Conservation (phyloP, 345 rosid genomes). For the Adansonia digitata region DNA sequence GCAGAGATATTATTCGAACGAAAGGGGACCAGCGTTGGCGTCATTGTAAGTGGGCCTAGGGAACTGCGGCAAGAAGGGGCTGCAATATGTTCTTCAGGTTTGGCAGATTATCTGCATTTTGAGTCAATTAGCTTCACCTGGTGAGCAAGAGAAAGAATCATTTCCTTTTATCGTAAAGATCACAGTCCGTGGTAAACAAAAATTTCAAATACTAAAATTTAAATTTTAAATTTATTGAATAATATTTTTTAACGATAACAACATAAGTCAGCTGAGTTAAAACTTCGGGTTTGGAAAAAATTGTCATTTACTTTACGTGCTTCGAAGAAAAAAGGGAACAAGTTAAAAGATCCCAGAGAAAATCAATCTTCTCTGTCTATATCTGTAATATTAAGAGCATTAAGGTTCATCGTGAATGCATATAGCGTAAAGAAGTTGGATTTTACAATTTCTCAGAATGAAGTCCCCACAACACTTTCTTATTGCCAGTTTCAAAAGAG, state of each 20-base stretch:
- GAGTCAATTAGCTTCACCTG: conserved; percentile 81
- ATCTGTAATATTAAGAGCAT: background rate
- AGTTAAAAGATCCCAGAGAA: background rate
- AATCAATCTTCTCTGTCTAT: background rate
- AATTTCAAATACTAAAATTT: too few species aligned
- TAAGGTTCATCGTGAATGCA: background rate
- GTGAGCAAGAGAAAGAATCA: conserved; percentile 15
- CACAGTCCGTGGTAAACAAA: conserved; percentile 59
- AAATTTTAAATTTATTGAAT: too few species aligned
- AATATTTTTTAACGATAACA: too few species aligned
- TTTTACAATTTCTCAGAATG: background rate
- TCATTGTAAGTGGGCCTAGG: conserved; percentile 66
- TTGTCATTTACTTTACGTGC: background rate
- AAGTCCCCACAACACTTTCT: background rate
- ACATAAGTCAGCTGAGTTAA: too few species aligned
- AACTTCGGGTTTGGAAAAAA: too few species aligned
- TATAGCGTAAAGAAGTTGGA: background rate
- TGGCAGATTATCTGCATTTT: conserved; percentile 48
- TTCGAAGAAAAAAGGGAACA: too few species aligned
- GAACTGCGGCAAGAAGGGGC: conserved; percentile 72
- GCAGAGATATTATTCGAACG: conserved; percentile 47
- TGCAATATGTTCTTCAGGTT: conserved; percentile 47
- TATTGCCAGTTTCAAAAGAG: too few species aligned
- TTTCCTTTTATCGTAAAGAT: background rate
- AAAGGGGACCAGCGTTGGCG: conserved; percentile 58